Evolutionary conservation across 805 yeast genomes (phyloP), one percentile per base, ranked within the genome.

Genomic region (Metschnikowia drakensbergensis): DNA sequence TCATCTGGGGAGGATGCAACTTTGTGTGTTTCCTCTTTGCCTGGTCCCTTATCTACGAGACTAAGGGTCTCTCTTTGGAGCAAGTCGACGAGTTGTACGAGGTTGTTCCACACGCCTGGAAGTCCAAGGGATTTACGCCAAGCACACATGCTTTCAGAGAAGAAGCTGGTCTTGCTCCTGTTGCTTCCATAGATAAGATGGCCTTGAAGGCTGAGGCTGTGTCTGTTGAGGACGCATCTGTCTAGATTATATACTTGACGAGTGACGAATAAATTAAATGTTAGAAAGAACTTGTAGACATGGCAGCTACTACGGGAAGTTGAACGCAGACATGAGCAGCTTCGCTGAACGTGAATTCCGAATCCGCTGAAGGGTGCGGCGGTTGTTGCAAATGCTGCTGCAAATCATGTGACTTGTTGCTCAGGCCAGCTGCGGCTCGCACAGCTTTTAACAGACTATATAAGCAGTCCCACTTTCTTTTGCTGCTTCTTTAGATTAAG

Each of bases 1-100:
- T 69, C 60, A 63, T 70, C 56, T 70, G 75, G 75, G 74, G 74
- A 56, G 72, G 73, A 3, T 69, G 62, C 50, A 69, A 69, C 61
- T 59, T 62, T 45, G 45, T 65, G 41, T 68, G 74, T 54, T 59
- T 57, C 34, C 9, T 66, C 34, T 70, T 67, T 49, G 69, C 67
- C 45, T 70, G 58, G 60, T 49, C 51, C 53, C 53, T 62, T 51
- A 65, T 70, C 53, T 68, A 66, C 58, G 75, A 70, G 60, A 68
- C 74, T 50, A 69, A 69, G 62, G 72, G 72, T 42, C 66, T 70
- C 55, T 53, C 74, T 42, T 68, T 70, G 56, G 75, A 70, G 59
- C 72, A 70, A 57, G 67, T 68, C 53, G 74, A 70, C 55, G 72
- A 67, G 54, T 60, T 70, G 66, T 69, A 66, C 60, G 62, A 62